Evolutionary conservation across 768 basidiomycete genomes (phyloP), one percentile per base, ranked within the genome.

Genomic region (Suillus sp.): DNA sequence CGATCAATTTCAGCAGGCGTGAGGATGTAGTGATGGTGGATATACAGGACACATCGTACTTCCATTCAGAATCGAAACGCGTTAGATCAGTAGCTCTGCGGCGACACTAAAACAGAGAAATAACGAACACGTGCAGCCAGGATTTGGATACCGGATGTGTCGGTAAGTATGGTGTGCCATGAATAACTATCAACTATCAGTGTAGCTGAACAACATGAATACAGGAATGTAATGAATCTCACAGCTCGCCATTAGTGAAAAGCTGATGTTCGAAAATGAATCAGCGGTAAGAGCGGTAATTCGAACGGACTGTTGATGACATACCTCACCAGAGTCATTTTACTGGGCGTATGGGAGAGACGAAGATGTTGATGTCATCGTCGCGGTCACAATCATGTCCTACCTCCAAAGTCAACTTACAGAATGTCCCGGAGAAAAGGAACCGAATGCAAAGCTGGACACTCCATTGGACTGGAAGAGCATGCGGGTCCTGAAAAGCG

Each of bases 1-100:
- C 74, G 65, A 93, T 83, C 42, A 83, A 78, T 72, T 95, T 89
- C 16, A 95, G 75, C 2, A 85, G 83, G 37, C 92, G 86, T 63
- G 89, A 93, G 20, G 89, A 88, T 3, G 83, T 82, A 42, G 90
- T 91, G 22, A 82, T 79, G 30, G 82, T 88, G 16, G 91, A 87
- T 43, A 43, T 42, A 20, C 86, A 16, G 92, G 92, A 71, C 93
- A 94, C 69, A 86, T 90, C 22, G 89, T 88, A 58, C 92, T 92
- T 40, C 91, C 90, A 68, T 93, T 94, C 92, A 93, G 68, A 63
- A 60, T 61, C 62, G 55, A 45, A 42, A 67, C 66, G 71, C 30
- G 69, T 65, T 47, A 47, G n/a, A 48, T 30, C 7, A 34, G 20
- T 45, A 47, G 43, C 38, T 38, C 54, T 22, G 13, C 34, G 32